Evolutionary conservation across 768 basidiomycete genomes (phyloP), one percentile per base, ranked within the genome.

Genomic region (Trametopsis cervina): DNA sequence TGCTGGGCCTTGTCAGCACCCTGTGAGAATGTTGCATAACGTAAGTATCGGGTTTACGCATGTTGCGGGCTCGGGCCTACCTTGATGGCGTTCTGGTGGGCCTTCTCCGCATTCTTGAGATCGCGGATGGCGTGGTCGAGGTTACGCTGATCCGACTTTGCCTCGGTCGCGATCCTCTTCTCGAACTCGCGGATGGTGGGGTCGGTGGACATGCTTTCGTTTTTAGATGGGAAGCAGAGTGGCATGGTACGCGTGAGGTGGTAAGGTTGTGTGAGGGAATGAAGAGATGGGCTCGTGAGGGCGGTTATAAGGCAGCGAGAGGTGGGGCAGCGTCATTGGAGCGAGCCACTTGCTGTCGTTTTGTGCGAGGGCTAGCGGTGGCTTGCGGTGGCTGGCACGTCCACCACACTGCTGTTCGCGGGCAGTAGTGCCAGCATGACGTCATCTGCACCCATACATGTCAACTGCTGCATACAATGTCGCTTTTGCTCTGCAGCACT

Each of bases 61-160:
- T 4, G 25, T 10, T 15, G 15, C 25, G 20, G 26, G 36, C 27
- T n/a, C n/a, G 17, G 22, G 18, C 62, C 50, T 23, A 76, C 79
- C 68, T 80, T 82, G 47, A 71, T 65, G 21, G 74, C 71, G 57
- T 77, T 78, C 26, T 65, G 58, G 47, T 77, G 69, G 12, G 63
- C 61, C 66, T 82, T 81, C 59, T 85, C 80, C 6, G 71, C 68
- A 25, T 66, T 64, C 17, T 65, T 63, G 25, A 85, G 65, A 42
- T 80, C 76, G 57, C 78, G 80, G 52, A 80, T 52, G 26, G 76
- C 70, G 40, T 73, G 69, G 59, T 78, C 70, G 54, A 85, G 60
- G 25, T 63, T 63, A 40, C 64, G 69, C 46, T 76, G 68, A 58
- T 81, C 80, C 21, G 68, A 64, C 54, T 74, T 76, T 15, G 74